Percentiles rank a stretch among this genome's conserved stretches.
Conservation (phyloP, 2,329 filamentous ascomycete species). For the Colletotrichum ledebouriae region DNA sequence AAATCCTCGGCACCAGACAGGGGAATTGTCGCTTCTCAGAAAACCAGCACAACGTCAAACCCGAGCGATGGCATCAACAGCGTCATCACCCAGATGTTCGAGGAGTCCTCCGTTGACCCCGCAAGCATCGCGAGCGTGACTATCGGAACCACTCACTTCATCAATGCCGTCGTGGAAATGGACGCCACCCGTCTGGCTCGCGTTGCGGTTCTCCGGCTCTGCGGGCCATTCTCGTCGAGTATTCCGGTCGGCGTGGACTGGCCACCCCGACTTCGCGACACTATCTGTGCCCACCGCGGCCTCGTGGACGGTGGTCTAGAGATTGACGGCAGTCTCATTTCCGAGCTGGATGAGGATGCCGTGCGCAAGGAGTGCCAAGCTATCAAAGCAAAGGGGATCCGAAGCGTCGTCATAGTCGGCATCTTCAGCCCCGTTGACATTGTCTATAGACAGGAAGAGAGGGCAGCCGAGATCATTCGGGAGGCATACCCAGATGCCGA, state of each 20-base stretch:
- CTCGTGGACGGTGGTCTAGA: constrained; percentile 64
- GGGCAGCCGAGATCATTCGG: constrained; percentile 62
- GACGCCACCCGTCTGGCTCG: constrained; percentile 61
- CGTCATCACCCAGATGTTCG: constrained; percentile 59
- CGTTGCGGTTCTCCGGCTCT: constrained; percentile 68
- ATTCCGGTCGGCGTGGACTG: constrained; percentile 66
- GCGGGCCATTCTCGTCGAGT: constrained; percentile 65
- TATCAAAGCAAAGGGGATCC: constrained; percentile 50
- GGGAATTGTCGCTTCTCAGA: constrained; percentile 63
- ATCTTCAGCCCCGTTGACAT: neutral
- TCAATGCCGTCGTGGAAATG: constrained; percentile 69
- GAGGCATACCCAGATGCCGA: constrained; percentile 55
- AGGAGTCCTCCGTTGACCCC: constrained; percentile 49
- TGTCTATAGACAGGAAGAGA: constrained; percentile 50
- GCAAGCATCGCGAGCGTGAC: constrained; percentile 62
- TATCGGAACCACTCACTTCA: constrained; percentile 69
- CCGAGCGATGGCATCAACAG: constrained; percentile 60
- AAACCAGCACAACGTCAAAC: constrained; percentile 59
- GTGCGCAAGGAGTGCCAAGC: constrained; percentile 60
- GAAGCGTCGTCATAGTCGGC: neutral
- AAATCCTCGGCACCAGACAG: constrained; percentile 50
- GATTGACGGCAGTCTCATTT: constrained; percentile 62
- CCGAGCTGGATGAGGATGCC: constrained; percentile 58
- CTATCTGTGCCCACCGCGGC: constrained; percentile 61
- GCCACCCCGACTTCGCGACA: constrained; percentile 60